These are phyloP conservation scores for Trichoderma gamsii DNA, from an alignment of 495 filamentous ascomycete species.

Conservation along the genomic window DNA sequence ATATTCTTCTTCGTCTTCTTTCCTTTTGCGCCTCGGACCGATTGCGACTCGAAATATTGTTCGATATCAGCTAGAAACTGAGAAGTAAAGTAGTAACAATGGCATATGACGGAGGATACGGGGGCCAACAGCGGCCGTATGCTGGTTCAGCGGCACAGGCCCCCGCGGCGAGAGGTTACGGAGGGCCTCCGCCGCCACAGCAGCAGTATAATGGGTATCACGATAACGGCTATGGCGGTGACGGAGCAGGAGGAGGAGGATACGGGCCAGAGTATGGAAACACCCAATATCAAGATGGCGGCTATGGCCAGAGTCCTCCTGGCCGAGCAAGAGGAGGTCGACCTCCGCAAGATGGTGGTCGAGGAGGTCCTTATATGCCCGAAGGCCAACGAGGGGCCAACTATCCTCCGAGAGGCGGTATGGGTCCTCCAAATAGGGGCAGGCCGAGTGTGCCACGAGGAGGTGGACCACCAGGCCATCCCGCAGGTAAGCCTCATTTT, in stretches of 20 bases:
- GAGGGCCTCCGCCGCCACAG: conserved; percentile 34
- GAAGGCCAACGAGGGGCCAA: conserved; percentile 7
- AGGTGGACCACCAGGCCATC: not conserved
- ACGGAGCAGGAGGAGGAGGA: conserved; percentile 47
- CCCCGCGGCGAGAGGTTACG: conserved; percentile 41
- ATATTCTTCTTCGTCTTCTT: not conserved
- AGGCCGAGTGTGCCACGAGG: not conserved
- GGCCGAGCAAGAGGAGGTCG: conserved; percentile 17
- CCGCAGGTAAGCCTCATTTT: conserved; percentile 1
- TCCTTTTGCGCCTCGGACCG: not conserved
- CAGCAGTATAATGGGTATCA: conserved; percentile 41
- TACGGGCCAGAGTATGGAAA: conserved; percentile 35
- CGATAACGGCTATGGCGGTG: conserved; percentile 44
- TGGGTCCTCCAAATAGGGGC: conserved; percentile 13
- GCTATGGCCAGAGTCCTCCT: conserved; percentile 31
- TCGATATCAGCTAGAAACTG: not conserved
- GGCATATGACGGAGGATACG: conserved; percentile 44
- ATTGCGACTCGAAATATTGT: not conserved
- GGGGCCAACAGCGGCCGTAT: conserved; percentile 41
- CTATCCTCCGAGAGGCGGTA: conserved; percentile 8
- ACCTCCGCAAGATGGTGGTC: conserved; percentile 28
- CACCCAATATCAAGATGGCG: conserved; percentile 25
- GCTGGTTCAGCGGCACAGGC: conserved; percentile 39
- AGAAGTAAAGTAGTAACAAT: conserved; percentile 23
- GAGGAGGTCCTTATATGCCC: not conserved